phyloP scores from a whole-genome alignment of 192 early-diverging fungal species.

The Chytriomyces sp. region DNA sequence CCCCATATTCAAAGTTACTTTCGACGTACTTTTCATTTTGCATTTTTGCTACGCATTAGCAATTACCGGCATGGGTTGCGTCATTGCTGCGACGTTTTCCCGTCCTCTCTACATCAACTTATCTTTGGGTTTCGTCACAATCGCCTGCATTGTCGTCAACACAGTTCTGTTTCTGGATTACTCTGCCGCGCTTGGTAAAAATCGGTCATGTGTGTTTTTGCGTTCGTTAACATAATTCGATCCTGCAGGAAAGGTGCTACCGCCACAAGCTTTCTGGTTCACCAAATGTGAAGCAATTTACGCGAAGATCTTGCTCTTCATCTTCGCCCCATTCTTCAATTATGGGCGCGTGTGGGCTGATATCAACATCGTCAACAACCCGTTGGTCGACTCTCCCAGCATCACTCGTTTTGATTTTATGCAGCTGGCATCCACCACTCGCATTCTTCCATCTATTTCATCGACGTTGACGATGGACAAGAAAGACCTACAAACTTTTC shows the following conservation, averaged over 20 bases:
- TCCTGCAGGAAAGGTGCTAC: not conserved
- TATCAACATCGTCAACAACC: conserved; percentile 21
- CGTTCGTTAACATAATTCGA: not conserved
- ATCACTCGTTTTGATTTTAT: conserved; percentile 7
- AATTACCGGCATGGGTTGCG: conserved; percentile 15
- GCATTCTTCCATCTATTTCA: not conserved
- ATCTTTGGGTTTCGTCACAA: conserved; percentile 10
- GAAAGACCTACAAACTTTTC: not conserved
- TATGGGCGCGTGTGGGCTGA: conserved; percentile 25
- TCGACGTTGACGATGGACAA: not conserved
- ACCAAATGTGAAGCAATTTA: conserved; percentile 16
- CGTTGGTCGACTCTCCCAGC: not conserved
- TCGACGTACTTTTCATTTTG: conserved; percentile 25
- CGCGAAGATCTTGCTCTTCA: conserved; percentile 20
- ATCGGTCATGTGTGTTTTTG: not conserved
- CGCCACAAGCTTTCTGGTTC: conserved; percentile 20
- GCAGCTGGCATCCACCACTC: not conserved
- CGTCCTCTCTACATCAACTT: conserved; percentile 21
- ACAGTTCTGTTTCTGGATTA: not conserved
- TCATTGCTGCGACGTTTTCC: conserved; percentile 4
- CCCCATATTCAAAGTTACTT: conserved; percentile 18
- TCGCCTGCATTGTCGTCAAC: conserved; percentile 13
- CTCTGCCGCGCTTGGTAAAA: not conserved
- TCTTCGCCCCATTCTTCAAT: conserved; percentile 31
- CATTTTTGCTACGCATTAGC: conserved; percentile 21